Base-by-base conservation (phyloP, 805 yeast species). In the Metschnikowia cerradonensis region DNA sequence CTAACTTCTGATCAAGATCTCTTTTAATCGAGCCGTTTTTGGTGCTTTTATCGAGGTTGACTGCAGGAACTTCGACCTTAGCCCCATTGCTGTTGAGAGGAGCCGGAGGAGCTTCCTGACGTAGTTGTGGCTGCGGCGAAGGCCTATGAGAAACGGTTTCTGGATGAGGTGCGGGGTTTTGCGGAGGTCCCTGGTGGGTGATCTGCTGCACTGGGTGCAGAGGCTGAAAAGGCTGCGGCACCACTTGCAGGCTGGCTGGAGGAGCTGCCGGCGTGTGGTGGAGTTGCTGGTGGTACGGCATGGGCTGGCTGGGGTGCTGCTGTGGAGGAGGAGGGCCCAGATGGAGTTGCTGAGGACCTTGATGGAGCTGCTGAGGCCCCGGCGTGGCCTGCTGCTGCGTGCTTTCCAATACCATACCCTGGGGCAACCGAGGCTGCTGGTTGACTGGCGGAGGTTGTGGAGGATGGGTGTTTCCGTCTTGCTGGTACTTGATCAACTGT, bases 401-500 rank as follows among this genome's bases (percentile, higher is more conserved):
- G 49, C 71, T 66, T 57, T 73, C 77, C 63, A 84, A 82, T n/a
- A 83, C 79, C 77, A 84, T 81, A 4, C 82, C 82, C 52, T 77
- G 83, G 33, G 86, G 85, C 63, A 81, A 67, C 64, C 80, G 71
- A 55, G 84, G 80, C 67, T 85, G 84, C 66, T 82, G 80, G 57
- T 78, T 73, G 17, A 71, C 73, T 60, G 90, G 86, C n/a, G 87
- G 87, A 10, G 87, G 86, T 45, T 82, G 83, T 3, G 82, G 82
- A 20, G 82, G 78, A 50, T 81, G 80, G 32, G 78, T 77, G 54
- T 83, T 82, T 48, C 88, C 87, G 57, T 83, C 86, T 59, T 82
- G 81, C 69, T 83, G 85, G 67, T 82, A 82, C 63, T 83, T 82
- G 49, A 84, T 81, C 63, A 94, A 76, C 60, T 90, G 96, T 57